phyloP scores from a whole-genome alignment of 768 basidiomycete genomes.

The Termitomyces sp. region DNA sequence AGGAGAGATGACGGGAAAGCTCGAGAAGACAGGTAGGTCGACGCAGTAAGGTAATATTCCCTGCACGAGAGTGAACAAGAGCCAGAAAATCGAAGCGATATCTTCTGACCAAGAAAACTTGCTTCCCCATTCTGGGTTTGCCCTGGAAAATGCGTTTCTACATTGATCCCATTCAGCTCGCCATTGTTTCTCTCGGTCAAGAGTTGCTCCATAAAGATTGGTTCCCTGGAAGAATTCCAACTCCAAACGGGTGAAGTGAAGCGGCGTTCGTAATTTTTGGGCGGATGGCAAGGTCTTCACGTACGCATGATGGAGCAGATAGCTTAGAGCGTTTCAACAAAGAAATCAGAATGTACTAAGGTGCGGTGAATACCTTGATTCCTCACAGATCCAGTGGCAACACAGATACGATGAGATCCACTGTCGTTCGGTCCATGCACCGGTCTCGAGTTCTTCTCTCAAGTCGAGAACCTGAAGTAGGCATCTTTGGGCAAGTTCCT shows the following conservation, averaged over 20 bases:
- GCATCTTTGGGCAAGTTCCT: constrained; percentile 39
- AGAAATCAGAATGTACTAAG: neutral
- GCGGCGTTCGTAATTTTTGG: constrained; percentile 59
- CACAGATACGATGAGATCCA: constrained; percentile 64
- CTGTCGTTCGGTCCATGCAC: constrained; percentile 60
- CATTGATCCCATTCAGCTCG: constrained; percentile 60
- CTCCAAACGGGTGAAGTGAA: constrained; percentile 68
- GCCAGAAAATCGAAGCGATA: neutral
- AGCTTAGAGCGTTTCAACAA: constrained; percentile 12
- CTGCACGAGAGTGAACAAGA: constrained; percentile 32
- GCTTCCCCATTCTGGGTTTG: constrained; percentile 38
- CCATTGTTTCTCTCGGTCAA: constrained; percentile 64
- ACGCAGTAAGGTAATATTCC: constrained; percentile 66
- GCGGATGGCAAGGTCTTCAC: constrained; percentile 59
- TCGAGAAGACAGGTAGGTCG: constrained; percentile 81
- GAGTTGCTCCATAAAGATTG: constrained; percentile 75
- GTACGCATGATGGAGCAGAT: constrained; percentile 55
- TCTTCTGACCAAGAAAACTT: constrained; percentile 63
- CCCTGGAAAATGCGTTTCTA: constrained; percentile 29
- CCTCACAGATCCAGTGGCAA: constrained; percentile 54
- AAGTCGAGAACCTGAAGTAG: constrained; percentile 36
- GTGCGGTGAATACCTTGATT: constrained; percentile 28
- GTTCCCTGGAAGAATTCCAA: constrained; percentile 67
- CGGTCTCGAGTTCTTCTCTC: constrained; percentile 17
- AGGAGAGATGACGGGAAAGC: constrained; percentile 88